A percentile compares a stretch with the other conserved stretches of the same genome.
These are phyloP conservation scores for Fragilariopsis cylindrus DNA, from an alignment of 108 stramenopile species.

Conservation along the genomic window DNA sequence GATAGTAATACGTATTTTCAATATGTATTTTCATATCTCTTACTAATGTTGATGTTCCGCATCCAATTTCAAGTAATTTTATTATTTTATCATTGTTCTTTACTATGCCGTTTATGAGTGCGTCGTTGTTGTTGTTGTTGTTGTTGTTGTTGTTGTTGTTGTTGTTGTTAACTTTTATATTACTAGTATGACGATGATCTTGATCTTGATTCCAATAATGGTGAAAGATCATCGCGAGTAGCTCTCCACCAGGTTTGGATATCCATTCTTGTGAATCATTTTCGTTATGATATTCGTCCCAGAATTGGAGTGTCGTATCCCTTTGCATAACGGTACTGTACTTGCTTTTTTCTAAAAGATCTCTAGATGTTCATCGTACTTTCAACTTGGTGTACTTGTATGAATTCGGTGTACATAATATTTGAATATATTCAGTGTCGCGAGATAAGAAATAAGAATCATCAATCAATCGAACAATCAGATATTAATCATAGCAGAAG, in stretches of 20 bases:
- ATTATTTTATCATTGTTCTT: not conserved
- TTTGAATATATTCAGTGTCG: too few relatives aligned
- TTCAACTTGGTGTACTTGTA: too few relatives aligned
- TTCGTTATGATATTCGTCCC: conserved; percentile 56
- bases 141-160: conserved; percentile 7
- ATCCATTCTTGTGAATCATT: conserved; percentile 43
- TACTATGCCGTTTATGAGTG: not conserved
- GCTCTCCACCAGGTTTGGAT: conserved; percentile 40
- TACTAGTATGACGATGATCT: not conserved
- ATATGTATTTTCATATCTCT: conserved; percentile 47
- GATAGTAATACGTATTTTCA: conserved; percentile 3
- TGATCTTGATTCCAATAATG: not conserved
- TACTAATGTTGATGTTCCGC: conserved; percentile 66
- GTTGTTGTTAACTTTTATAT: not conserved
- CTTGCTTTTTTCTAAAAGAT: too few relatives aligned
- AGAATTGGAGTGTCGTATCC: conserved; percentile 64
- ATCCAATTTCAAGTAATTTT: conserved; percentile 71
- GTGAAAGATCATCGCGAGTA: conserved; percentile 40
- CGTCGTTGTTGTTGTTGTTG: not conserved
- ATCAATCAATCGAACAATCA: too few relatives aligned
- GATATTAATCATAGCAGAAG: too few relatives aligned
- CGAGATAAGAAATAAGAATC: too few relatives aligned
- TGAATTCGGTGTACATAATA: too few relatives aligned
- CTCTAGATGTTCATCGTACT: too few relatives aligned
- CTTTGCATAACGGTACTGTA: conserved; percentile 42